Evolutionary conservation across 371 early-diverging fungal species (phyloP).

Genomic region (Mortierella sp.): DNA sequence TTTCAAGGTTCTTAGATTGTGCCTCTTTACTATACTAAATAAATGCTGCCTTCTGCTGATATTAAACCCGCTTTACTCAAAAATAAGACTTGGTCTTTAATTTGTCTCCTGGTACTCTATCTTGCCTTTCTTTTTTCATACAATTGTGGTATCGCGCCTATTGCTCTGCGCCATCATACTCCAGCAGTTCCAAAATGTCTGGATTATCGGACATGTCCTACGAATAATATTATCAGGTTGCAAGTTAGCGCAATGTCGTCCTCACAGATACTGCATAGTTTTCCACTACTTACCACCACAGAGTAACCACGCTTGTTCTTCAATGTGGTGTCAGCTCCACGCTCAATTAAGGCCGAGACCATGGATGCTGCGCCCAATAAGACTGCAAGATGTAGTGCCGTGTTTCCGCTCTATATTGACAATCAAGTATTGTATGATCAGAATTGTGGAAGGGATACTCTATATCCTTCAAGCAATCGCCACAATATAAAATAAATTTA

Average conservation of each 20-base stretch:
- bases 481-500: no score
- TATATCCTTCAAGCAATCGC: neutral
- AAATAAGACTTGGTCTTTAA: no score
- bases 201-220: constrained; percentile 49
- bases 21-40: no score
- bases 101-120: no score
- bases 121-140: no score
- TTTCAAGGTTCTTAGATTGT: no score
- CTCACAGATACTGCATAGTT: neutral
- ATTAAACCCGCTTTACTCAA: no score
- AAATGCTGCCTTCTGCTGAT: no score
- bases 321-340: constrained; percentile 62
- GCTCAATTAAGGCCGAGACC: constrained; percentile 67
- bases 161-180: no score
- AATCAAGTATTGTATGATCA: neutral
- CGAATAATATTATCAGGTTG: neutral
- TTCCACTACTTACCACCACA: constrained; percentile 26
- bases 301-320: constrained; percentile 52
- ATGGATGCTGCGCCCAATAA: constrained; percentile 66
- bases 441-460: neutral
- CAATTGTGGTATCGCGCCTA: no score
- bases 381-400: constrained; percentile 72
- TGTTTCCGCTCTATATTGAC: constrained; percentile 60
- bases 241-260: neutral
- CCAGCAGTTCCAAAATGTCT: constrained; percentile 22